phyloP scores from a whole-genome alignment of 2,329 filamentous ascomycete species.

The Periconia digitata region DNA sequence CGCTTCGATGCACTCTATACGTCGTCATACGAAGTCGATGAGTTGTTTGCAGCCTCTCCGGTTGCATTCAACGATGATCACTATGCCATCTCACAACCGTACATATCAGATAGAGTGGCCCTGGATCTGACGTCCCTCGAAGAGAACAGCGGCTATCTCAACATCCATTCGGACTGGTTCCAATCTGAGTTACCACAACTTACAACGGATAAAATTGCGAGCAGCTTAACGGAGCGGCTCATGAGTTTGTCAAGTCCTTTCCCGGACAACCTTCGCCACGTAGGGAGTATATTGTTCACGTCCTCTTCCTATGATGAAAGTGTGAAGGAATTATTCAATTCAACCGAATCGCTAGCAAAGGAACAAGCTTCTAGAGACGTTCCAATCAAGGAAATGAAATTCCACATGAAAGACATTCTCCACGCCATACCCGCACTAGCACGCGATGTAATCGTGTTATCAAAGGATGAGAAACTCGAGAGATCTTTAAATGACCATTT shows the following conservation, averaged over 20 bases:
- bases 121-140: background rate
- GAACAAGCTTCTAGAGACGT: conserved; percentile 19
- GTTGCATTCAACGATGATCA: conserved; percentile 15
- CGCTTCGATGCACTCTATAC: conserved; percentile 20
- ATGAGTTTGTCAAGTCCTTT: background rate
- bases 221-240: conserved; percentile 16
- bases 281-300: conserved; percentile 23
- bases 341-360: conserved; percentile 21
- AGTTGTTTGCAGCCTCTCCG: conserved; percentile 10
- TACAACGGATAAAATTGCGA: conserved; percentile 9
- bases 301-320: conserved; percentile 2
- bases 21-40: conserved; percentile 14
- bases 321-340: conserved; percentile 14
- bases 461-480: conserved; percentile 20
- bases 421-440: conserved; percentile 7
- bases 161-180: background rate
- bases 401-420: conserved; percentile 20
- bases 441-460: conserved; percentile 15
- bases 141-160: background rate
- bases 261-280: conserved; percentile 6
- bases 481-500: conserved; percentile 26
- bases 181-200: conserved; percentile 11
- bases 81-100: conserved; percentile 27
- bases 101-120: background rate
- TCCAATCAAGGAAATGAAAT: conserved; percentile 24